Evolutionary conservation across 176 grass and related monocot species (phyloP).

Genomic region (Thalia dealbata): DNA sequence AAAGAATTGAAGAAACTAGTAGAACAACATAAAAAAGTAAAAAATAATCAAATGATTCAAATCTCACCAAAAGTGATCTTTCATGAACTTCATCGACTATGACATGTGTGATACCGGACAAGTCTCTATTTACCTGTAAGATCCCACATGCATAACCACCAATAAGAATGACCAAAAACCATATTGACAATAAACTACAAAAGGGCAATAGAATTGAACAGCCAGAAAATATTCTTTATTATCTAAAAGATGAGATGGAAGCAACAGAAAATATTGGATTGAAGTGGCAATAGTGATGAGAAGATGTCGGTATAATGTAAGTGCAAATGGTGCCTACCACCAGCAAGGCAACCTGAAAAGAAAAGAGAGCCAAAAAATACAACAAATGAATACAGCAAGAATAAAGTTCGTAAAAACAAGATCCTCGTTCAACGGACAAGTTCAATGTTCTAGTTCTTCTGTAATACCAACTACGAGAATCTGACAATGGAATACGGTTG

Average conservation of each 20-base stretch:
- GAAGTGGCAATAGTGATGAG: not conserved
- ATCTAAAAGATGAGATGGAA: no score
- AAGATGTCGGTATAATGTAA: no score
- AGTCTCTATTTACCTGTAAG: constrained; percentile 65
- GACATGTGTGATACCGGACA: constrained; percentile 86
- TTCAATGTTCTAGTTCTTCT: no score
- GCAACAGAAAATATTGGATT: not conserved
- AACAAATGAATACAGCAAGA: no score
- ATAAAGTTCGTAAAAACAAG: no score
- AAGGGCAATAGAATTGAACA: not conserved
- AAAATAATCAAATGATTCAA: not conserved
- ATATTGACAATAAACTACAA: not conserved
- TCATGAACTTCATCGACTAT: constrained; percentile 97
- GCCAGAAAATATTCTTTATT: not conserved
- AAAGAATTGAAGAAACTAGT: not conserved
- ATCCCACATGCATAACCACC: not conserved
- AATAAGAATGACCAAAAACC: not conserved
- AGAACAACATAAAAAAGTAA: not conserved
- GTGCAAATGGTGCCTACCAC: no score
- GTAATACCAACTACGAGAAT: no score
- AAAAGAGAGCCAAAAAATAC: no score
- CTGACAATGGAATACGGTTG: no score
- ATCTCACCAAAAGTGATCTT: constrained; percentile 84
- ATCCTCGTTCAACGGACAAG: no score
- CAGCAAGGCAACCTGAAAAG: no score